Evolutionary conservation across 352 stramenopile species (phyloP), one percentile per base, ranked within the genome.

Genomic region (Pythium brachiatum): DNA sequence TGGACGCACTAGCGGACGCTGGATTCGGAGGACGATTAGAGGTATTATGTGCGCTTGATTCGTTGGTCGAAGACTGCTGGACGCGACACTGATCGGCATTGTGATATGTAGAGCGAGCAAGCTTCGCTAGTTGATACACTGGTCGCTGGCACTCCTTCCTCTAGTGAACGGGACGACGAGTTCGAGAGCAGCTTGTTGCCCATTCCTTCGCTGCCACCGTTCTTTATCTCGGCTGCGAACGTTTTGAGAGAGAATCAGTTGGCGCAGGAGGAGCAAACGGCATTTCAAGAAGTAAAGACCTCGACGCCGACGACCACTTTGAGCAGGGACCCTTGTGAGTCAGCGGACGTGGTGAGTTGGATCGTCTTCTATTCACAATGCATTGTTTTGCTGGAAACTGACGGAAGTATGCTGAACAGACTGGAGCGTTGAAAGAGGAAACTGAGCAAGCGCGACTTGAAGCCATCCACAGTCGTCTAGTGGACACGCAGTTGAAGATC

Each of bases 211-310:
- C 9, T 46, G 18, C 43, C 51, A 0, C 51, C 52, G 2, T 55
- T 70, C 26, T 69, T 69, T 23, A 39, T 69, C 2, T 69, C 62
- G 2, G 62, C 62, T 7, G 56, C 62, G 23, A 54, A 34, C 20
- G 55, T 44, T 1, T 27, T 69, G 12, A 57, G 52, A 32, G 56
- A 62, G 12, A 70, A 38, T 27, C 44, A 53, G 23, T 23, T 53
- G 3, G 48, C 26, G 9, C 18, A 38, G 26, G 12, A 53, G 41
- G 12, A 38, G 34, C 47, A 57, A 57, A 9, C 41, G 1, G 6
- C 41, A 26, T 18, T 13, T 13, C 12, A 2, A 23, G 38, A 46
- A 15, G 38, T 16, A 39, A 9, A 15, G 11, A n/a, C 38, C n/a
- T 46, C 34, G 9, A 16, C 34, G 6, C 6, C 34, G 34, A 18